These are phyloP conservation scores for Secale cereale DNA, from an alignment of 176 grass and related monocot species.

Conservation along the genomic window DNA sequence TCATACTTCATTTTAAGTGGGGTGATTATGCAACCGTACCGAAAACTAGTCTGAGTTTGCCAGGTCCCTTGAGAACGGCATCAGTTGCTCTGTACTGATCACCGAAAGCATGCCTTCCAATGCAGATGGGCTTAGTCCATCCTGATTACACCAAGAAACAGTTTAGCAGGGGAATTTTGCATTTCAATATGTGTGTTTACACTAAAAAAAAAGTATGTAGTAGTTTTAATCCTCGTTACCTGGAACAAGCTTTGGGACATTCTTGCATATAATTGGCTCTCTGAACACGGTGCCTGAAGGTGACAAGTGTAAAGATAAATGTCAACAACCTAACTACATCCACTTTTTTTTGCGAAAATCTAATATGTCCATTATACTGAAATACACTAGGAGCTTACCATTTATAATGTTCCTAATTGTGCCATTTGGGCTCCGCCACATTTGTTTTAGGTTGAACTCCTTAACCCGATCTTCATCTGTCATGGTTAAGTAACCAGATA, in stretches of 20 bases:
- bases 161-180: conserved; percentile 18
- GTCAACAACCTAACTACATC: conserved; percentile 18
- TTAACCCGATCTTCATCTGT: conserved; percentile 77
- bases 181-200: conserved; percentile 3
- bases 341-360: neutral
- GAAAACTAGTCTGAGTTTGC: conserved; percentile 96
- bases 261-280: conserved; percentile 97
- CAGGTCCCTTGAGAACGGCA: conserved; percentile 90
- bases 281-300: conserved; percentile 90
- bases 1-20: neutral
- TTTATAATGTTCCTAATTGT: conserved; percentile 98
- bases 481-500: conserved; percentile 25
- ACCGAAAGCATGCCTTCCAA: conserved; percentile 97
- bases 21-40: conserved; percentile 43
- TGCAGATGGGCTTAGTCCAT: conserved; percentile 99
- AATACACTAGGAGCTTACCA: conserved; percentile 39
- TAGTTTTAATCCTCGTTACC: conserved; percentile 44
- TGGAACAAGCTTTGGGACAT: conserved; percentile 87
- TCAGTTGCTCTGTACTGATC: conserved; percentile 98
- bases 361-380: conserved; percentile 4
- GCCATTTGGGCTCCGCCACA: conserved; percentile 97
- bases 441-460: conserved; percentile 87
- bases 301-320: neutral
- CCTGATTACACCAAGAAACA: conserved; percentile 43
- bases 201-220: neutral